Evolutionary conservation across 257 asterid species (phyloP), one percentile per base, ranked within the genome.

Genomic region (Fraxinus quadrangulata): DNA sequence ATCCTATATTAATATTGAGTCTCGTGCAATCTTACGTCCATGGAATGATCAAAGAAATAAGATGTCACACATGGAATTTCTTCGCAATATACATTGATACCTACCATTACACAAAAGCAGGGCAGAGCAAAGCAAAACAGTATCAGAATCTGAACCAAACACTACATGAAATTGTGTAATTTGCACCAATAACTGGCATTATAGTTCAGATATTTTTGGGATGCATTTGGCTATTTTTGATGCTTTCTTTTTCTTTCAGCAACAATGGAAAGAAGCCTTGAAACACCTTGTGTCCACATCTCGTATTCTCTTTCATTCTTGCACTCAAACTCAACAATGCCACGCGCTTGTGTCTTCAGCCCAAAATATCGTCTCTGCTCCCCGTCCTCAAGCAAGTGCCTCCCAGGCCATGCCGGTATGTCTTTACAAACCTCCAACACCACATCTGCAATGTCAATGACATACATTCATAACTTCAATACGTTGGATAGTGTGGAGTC

Each of bases 391-490:
- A 96, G 88, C 84, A 96, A 79, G 79, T 96, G 98, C 59, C 99
- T 81, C 49, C 99, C 99, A 0, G 99, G 94, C 98, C 99, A 96
- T n/a, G 99, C 96, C 0, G 98, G 89, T 77, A 93, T 77, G 79
- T 96, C 94, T 74, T 86, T 94, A 63, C 86, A 77, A 26, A 96
- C 97, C 59, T 90, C 97, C 61, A 90, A 33, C 23, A 96, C 98
- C 16, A 92, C 95, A 81, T 92, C 99, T 96, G 91, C 79, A 49
- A 7, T 70, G 17, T 6, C 21, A 14, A 66, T 36, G 23, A 23
- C 68, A 26, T 26, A 33, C 16, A 63, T 6, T 49, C 2, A 34
- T 4, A 14, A 34, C 21, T 45, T 6, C 10, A 34, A 40, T 21
- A 14, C 19, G 19, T 49, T 49, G 23, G 24, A 70, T 11, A 47